Evolutionary conservation across 345 rosid genomes (phyloP).

Genomic region (Corchorus capsularis): DNA sequence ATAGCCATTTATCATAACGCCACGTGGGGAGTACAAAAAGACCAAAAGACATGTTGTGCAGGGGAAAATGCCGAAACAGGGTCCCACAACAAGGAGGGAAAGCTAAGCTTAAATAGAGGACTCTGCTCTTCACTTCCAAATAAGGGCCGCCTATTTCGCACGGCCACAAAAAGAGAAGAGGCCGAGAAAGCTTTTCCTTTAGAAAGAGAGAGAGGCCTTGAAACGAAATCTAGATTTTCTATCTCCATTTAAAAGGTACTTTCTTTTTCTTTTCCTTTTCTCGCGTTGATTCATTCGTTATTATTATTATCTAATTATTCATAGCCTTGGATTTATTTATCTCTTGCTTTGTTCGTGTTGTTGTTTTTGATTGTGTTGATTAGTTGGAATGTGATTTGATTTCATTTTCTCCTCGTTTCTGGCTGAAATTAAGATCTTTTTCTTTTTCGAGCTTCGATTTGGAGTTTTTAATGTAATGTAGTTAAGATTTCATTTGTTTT

Average conservation of each 20-base stretch:
- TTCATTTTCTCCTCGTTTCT: not conserved
- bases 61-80: not conserved
- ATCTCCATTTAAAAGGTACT: constrained; percentile 3
- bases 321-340: not conserved
- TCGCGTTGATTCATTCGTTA: not conserved
- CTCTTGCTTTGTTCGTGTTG: not conserved
- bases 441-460: not conserved
- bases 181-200: not conserved
- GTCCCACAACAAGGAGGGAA: not conserved
- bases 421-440: not conserved
- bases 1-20: not conserved
- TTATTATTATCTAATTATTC: not conserved
- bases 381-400: not conserved
- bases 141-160: not conserved
- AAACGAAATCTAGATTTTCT: not conserved
- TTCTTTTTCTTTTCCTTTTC: not conserved
- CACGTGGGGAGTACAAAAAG: not conserved
- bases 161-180: not conserved
- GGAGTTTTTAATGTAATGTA: not conserved
- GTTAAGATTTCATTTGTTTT: not conserved
- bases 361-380: constrained; percentile 9
- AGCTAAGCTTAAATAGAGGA: constrained; percentile 14
- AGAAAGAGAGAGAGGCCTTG: not conserved
- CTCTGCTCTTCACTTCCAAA: not conserved
- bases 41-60: not conserved